phyloP scores from a whole-genome alignment of 352 stramenopile genomes.

The Detonula confervacea region DNA sequence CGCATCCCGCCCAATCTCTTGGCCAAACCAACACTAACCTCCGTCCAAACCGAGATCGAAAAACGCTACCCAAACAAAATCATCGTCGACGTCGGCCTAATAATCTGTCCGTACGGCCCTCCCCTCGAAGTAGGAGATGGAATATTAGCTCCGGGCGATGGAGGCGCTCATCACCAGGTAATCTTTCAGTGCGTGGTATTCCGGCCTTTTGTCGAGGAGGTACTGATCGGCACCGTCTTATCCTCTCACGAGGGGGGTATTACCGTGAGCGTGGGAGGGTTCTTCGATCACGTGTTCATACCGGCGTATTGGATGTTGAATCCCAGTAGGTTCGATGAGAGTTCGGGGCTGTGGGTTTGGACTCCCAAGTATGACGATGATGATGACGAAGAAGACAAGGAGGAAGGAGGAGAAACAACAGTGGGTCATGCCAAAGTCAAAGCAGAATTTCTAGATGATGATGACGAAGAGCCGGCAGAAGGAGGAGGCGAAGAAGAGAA shows the following conservation, averaged over 20 bases:
- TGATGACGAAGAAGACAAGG: conserved; percentile 53
- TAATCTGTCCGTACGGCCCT: conserved; percentile 73
- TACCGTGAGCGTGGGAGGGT: conserved; percentile 75
- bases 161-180: conserved; percentile 78
- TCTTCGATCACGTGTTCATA: conserved; percentile 84
- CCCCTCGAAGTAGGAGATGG: conserved; percentile 69
- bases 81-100: conserved; percentile 79
- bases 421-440: too few species aligned
- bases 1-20: conserved; percentile 70
- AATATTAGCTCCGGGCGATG: conserved; percentile 73
- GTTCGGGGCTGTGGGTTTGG: conserved; percentile 79
- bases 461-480: conserved; percentile 10
- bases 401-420: conserved; percentile 29
- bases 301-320: conserved; percentile 83
- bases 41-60: conserved; percentile 78
- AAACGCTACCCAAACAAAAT: conserved; percentile 79
- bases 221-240: conserved; percentile 68
- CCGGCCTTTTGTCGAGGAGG: conserved; percentile 82
- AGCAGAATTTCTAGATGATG: too few species aligned
- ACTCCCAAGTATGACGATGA: conserved; percentile 74
- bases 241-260: conserved; percentile 72
- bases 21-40: conserved; percentile 56
- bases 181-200: conserved; percentile 79
- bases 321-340: conserved; percentile 75
- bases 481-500: conserved; percentile 33